phyloP scores from a whole-genome alignment of 2,329 filamentous ascomycete genomes.

The Hypomyces rosellus region DNA sequence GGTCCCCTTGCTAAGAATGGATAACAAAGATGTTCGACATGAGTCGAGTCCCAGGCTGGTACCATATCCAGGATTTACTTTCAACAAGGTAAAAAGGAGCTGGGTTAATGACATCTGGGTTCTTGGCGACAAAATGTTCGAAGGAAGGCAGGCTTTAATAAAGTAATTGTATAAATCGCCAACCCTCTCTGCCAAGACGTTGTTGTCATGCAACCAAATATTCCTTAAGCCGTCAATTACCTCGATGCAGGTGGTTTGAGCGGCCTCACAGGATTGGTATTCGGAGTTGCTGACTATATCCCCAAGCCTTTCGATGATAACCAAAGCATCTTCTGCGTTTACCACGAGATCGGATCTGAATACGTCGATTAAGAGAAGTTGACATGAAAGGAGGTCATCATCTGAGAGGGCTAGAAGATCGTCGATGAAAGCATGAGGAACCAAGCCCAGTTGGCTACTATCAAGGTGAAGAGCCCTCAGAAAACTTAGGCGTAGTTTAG shows the following conservation, averaged over 20 bases:
- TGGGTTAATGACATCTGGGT: slow-evolving; percentile 61
- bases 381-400: slow-evolving; percentile 49
- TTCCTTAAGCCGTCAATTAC: slow-evolving; percentile 57
- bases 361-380: slow-evolving; percentile 44
- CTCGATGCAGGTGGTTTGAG: slow-evolving; percentile 60
- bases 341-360: slow-evolving; percentile 49
- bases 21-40: slow-evolving; percentile 65
- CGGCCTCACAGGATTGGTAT: slow-evolving; percentile 68
- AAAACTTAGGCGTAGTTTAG: slow-evolving; percentile 39
- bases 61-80: slow-evolving; percentile 61
- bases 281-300: slow-evolving; percentile 48
- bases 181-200: slow-evolving; percentile 58
- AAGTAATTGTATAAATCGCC: slow-evolving; percentile 77
- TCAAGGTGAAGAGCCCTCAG: slow-evolving; percentile 39
- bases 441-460: slow-evolving; percentile 38
- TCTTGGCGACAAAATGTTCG: slow-evolving; percentile 61
- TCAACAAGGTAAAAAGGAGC: slow-evolving; percentile 65
- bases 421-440: slow-evolving; percentile 47
- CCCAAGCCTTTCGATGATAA: slow-evolving; percentile 46
- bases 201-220: slow-evolving; percentile 56
- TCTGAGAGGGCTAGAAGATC: slow-evolving; percentile 42
- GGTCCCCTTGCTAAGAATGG: slow-evolving; percentile 59
- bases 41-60: slow-evolving; percentile 50
- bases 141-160: slow-evolving; percentile 58
- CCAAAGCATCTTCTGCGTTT: slow-evolving; percentile 38